Evolutionary conservation across 148 eudicot species (phyloP), one percentile per base, ranked within the genome.

Genomic region (Camellia japonica): DNA sequence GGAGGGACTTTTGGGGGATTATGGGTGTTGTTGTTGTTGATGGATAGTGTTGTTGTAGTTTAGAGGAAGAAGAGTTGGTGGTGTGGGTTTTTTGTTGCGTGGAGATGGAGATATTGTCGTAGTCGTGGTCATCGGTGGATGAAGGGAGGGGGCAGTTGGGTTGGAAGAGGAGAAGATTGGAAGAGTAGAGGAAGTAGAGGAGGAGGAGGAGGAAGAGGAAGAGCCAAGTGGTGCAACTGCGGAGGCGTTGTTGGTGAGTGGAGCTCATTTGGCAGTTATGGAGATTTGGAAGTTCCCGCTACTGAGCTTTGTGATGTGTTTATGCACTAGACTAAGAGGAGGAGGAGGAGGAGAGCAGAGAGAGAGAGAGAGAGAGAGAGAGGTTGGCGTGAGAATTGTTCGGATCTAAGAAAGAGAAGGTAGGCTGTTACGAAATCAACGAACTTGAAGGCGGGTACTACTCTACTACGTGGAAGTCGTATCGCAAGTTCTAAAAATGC

Each of bases 161-260:
- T 61, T 71, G 80, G 30, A 75, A 47, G 66, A 90, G 76, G 30
- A 91, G 63, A 73, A 84, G 86, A 0, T 77, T 87, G 64, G 85
- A 86, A 3, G 92, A 79, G 80, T 89, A 86, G 75, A 91, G 43
- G 79, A 87, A 78, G 84, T 86, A 86, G 49, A 87, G n/a, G 68
- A 78, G 74, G 66, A 86, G 72, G 7, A 88, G 82, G 69, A 71
- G 7, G 69, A 71, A 5, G 74, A 87, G 62, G 64, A 83, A 82
- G 15, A 86, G 38, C 81, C 83, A 82, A 56, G 88, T 71, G 47
- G 83, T 60, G 79, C 63, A 78, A 42, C 23, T 66, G 2, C 86
- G 81, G 79, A 59, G 73, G 52, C 52, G 68, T 78, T 56, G 72
- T 7, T 66, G 77, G 52, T 47, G 5, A n/a, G 64, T 12, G 49